Conservation (phyloP, 441 rosid genomes). For the Gossypium laxum region DNA sequence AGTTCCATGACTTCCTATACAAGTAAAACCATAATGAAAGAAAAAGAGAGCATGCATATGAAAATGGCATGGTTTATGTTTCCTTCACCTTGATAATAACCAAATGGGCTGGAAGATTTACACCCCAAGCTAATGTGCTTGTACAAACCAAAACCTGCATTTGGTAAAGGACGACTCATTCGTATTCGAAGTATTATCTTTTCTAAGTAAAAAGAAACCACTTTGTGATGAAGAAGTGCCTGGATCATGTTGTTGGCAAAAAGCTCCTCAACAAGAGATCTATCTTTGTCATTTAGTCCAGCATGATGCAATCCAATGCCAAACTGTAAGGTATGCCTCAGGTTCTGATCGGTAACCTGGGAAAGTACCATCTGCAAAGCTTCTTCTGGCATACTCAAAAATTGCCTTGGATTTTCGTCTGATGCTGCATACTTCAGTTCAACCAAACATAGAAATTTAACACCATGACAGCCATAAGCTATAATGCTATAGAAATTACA, state of each 20-base stretch:
- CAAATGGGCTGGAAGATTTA: slow-evolving; percentile 94
- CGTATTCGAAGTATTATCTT: background rate
- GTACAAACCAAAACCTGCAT: slow-evolving; percentile 86
- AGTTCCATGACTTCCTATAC: background rate
- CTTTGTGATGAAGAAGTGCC: slow-evolving; percentile 33
- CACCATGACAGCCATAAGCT: slow-evolving; percentile 11
- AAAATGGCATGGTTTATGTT: background rate
- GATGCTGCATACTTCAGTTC: slow-evolving; percentile 75
- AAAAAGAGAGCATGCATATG: background rate
- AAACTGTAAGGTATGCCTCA: slow-evolving; percentile 88
- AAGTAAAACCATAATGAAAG: background rate
- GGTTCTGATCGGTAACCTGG: slow-evolving; percentile 88
- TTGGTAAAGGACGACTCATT: slow-evolving; percentile 12
- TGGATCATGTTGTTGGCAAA: slow-evolving; percentile 92
- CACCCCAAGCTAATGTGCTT: slow-evolving; percentile 98
- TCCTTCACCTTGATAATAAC: slow-evolving; percentile 82
- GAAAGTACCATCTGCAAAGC: slow-evolving; percentile 90
- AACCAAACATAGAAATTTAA: slow-evolving; percentile 18
- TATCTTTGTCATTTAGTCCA: slow-evolving; percentile 87
- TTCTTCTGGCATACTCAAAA: slow-evolving; percentile 76
- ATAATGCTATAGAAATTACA: background rate
- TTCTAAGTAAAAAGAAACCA: slow-evolving; percentile 1
- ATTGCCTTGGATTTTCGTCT: slow-evolving; percentile 89
- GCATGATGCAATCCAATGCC: slow-evolving; percentile 99
- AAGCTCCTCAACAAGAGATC: slow-evolving; percentile 92